Percentiles rank a stretch among this genome's conserved stretches.
Evolutionary conservation across 2,329 filamentous ascomycete genomes (phyloP).

Genomic region (Penicillium psychrosexuale): DNA sequence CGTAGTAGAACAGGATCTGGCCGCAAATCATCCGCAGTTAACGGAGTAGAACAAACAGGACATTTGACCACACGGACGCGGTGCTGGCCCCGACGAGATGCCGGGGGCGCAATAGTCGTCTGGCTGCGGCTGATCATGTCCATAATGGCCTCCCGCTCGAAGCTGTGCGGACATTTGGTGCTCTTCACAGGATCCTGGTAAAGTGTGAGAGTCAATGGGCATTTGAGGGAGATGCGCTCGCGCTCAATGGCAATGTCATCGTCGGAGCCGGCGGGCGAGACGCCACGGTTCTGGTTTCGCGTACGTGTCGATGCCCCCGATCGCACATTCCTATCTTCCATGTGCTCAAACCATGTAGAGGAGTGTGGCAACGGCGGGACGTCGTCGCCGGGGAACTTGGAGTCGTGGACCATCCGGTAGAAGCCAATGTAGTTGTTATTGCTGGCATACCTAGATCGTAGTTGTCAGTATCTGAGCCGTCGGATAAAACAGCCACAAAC

Average conservation of each 20-base stretch:
- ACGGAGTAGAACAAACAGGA: conserved; percentile 40
- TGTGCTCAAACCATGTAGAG: conserved; percentile 60
- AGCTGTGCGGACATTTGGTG: conserved; percentile 50
- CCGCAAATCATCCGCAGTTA: conserved; percentile 40
- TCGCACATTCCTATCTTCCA: conserved; percentile 36
- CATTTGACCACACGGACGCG: conserved; percentile 36
- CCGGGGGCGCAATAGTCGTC: conserved; percentile 26
- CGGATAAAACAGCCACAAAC: neutral
- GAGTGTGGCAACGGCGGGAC: conserved; percentile 54
- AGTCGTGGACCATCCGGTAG: conserved; percentile 60
- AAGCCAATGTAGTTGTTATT: conserved; percentile 62
- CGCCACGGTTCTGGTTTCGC: conserved; percentile 23
- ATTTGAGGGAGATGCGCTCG: conserved; percentile 47
- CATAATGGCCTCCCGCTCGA: conserved; percentile 47
- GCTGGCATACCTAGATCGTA: conserved; percentile 49
- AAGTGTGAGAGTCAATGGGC: conserved; percentile 47
- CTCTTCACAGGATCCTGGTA: conserved; percentile 49
- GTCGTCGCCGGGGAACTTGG: conserved; percentile 53
- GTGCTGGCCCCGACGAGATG: conserved; percentile 12
- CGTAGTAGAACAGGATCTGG: conserved; percentile 41
- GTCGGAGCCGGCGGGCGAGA: conserved; percentile 34
- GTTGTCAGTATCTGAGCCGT: conserved; percentile 18
- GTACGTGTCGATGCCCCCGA: conserved; percentile 13
- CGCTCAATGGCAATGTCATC: conserved; percentile 48
- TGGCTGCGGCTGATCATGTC: conserved; percentile 41